Evolutionary conservation across 2,329 filamentous ascomycete species (phyloP).

Genomic region (Cladophialophora psammophila): DNA sequence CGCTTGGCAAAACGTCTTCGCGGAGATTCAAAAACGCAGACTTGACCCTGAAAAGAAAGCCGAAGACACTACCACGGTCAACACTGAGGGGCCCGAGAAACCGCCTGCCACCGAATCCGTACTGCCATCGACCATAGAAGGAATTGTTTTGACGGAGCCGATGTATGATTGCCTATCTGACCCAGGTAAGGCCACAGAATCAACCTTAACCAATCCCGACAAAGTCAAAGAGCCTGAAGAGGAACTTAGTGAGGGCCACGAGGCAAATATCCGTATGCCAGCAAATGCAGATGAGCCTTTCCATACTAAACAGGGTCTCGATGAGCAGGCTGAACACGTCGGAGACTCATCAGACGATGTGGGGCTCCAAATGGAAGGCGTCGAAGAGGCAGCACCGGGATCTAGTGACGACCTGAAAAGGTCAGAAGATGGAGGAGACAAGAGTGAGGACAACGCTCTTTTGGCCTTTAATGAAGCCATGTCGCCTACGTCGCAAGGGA

Average conservation of each 20-base stretch:
- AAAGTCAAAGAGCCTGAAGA: neutral
- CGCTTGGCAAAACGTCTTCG: conserved; percentile 16
- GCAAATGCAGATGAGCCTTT: neutral
- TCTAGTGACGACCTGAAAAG: conserved; percentile 19
- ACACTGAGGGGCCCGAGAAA: neutral
- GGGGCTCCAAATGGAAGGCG: neutral
- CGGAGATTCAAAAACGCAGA: conserved; percentile 11
- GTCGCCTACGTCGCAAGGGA: neutral
- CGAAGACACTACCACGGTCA: neutral
- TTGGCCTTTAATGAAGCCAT: conserved; percentile 7
- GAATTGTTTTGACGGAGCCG: neutral
- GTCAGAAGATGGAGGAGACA: conserved; percentile 29
- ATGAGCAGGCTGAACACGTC: neutral
- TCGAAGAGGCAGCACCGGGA: neutral
- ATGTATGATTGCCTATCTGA: neutral
- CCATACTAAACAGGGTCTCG: neutral
- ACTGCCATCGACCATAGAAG: neutral
- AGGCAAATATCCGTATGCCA: neutral
- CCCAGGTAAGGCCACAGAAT: neutral
- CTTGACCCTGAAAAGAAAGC: neutral
- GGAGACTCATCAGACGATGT: neutral
- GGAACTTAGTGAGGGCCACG: neutral
- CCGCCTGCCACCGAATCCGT: neutral
- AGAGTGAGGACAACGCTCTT: conserved; percentile 17
- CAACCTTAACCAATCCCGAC: neutral